A percentile compares a stretch with the other conserved stretches of the same genome.
Conservation (phyloP, 225 moss, liverwort and hornwort species). For the Bryum argenteum region DNA sequence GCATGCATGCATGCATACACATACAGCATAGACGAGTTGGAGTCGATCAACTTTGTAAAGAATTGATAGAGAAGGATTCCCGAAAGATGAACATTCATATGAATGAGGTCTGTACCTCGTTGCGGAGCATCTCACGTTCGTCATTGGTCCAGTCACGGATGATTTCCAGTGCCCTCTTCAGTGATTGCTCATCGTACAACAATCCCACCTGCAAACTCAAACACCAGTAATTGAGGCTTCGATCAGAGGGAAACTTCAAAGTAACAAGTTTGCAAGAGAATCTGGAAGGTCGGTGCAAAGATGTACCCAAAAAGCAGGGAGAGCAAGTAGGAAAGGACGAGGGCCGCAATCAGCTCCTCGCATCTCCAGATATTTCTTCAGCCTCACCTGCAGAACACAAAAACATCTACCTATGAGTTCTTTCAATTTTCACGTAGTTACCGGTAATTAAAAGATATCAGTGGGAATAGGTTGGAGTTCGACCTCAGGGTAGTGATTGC, state of each 20-base stretch:
- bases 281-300: no score
- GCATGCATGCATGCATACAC: background rate
- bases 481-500: slow-evolving; percentile 82
- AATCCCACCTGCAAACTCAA: slow-evolving; percentile 50
- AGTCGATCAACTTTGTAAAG: no score
- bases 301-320: slow-evolving; percentile 89
- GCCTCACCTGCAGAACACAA: slow-evolving; percentile 79
- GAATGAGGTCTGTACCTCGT: slow-evolving; percentile 64
- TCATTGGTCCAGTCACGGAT: slow-evolving; percentile 76
- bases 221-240: no score
- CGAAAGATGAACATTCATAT: no score
- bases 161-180: slow-evolving; percentile 67
- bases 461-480: no score
- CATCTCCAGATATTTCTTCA: slow-evolving; percentile 90
- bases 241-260: no score
- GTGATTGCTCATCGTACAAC: slow-evolving; percentile 72
- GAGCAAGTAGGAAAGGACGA: slow-evolving; percentile 62
- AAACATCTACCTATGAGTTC: no score
- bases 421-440: no score
- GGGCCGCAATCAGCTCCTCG: slow-evolving; percentile 92
- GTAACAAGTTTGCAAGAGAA: background rate
- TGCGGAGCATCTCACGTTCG: slow-evolving; percentile 76
- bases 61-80: no score
- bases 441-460: no score
- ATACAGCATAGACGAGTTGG: no score